phyloP scores from a whole-genome alignment of 148 eudicot genomes.

The Arbutus unedo region DNA sequence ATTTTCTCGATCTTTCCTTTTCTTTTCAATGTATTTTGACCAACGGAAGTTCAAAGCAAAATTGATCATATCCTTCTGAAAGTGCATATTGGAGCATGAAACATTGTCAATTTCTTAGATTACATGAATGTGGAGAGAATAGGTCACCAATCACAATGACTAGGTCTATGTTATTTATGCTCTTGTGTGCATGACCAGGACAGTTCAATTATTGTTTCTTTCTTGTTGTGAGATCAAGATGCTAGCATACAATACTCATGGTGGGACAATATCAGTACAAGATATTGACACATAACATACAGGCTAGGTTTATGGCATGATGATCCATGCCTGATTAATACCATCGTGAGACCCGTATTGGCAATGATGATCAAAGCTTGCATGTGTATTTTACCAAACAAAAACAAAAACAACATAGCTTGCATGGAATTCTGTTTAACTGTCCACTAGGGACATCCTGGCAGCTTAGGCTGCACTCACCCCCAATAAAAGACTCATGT shows the following conservation, averaged over 20 bases:
- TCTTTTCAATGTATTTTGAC: neutral
- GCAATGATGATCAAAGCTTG: neutral
- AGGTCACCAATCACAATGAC: neutral
- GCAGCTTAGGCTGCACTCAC: neutral
- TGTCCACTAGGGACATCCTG: neutral
- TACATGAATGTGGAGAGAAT: neutral
- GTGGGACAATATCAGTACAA: neutral
- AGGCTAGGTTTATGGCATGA: neutral
- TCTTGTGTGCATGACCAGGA: neutral
- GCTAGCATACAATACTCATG: neutral
- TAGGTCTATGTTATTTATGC: neutral
- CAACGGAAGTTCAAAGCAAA: neutral
- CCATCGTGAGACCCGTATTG: neutral
- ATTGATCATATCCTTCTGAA: neutral
- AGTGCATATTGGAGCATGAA: neutral
- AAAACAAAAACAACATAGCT: neutral
- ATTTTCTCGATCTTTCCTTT: neutral
- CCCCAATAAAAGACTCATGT: neutral
- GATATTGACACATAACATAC: neutral
- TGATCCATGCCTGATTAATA: neutral
- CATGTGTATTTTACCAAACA: neutral
- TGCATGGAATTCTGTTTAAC: neutral
- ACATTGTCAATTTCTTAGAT: neutral
- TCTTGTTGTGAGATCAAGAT: neutral
- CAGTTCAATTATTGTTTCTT: neutral